phyloP scores from a whole-genome alignment of 75 land plant genomes.

The Gnetum montanum region DNA sequence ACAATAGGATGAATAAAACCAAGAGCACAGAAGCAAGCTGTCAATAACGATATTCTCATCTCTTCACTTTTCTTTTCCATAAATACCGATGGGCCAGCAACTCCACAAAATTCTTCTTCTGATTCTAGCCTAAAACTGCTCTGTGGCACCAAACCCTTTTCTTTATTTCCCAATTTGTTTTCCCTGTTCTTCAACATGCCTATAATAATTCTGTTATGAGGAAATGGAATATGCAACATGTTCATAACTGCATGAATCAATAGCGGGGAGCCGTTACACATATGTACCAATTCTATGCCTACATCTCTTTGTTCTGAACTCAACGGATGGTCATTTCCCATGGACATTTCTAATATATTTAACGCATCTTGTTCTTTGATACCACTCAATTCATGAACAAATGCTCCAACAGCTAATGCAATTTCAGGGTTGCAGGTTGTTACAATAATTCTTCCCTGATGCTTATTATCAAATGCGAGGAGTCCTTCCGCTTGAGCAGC shows the following conservation, averaged over 20 bases:
- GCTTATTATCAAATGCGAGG: constrained; percentile 13
- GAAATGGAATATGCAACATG: not conserved
- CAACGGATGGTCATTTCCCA: not conserved
- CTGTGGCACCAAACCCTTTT: not conserved
- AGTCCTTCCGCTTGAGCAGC: constrained; percentile 8
- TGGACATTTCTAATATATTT: constrained; percentile 2
- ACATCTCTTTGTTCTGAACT: not conserved
- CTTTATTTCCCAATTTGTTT: not conserved
- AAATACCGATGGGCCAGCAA: not conserved
- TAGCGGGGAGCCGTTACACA: constrained; percentile 8
- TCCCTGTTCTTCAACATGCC: not conserved
- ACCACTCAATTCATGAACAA: not conserved
- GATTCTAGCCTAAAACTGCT: not conserved
- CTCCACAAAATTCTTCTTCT: not conserved
- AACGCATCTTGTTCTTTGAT: constrained; percentile 9
- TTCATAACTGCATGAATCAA: constrained; percentile 7
- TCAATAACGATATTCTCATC: not conserved
- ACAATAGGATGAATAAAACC: constrained; percentile 8
- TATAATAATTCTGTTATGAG: not conserved
- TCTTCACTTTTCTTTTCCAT: not conserved
- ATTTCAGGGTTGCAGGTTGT: not conserved
- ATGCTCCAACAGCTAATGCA: not conserved
- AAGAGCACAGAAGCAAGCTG: constrained; percentile 2
- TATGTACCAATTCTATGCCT: not conserved
- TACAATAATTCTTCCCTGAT: constrained; percentile 14